Base-by-base conservation (phyloP, 1,139 yeast species). In the Yamadazyma epiphylla region DNA sequence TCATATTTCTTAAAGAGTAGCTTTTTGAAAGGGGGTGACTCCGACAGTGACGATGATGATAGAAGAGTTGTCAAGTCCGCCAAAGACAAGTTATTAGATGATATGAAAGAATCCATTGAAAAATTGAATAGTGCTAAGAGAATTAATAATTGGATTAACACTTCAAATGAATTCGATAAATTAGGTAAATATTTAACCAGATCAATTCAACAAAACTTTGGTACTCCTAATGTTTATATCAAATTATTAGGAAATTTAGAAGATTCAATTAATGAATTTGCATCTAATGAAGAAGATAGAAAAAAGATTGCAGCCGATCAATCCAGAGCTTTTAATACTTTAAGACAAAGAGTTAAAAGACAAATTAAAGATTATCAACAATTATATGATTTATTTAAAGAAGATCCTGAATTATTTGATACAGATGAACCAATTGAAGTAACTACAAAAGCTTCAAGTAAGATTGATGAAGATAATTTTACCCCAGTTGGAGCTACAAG, bases 21-120 rank as follows among this genome's bases (percentile, higher is more conserved):
- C 43, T 68, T 67, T 42, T 62, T 64, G 38, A 75, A 70, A 40
- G 41, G 72, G 51, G 65, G 73, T 28, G 84, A 77, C 39, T 60
- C 66, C 27, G 83, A 74, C 40, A 57, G 68, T 27, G 80, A 74
- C 36, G 54, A 62, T 37, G 86, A 79, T 38, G 82, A 76, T 39
- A 86, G 79, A 39, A 82, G 80, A 58, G 87, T 88, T 28, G 96
- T 91, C 47, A 89, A 85, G 63, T 80, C 94, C 37, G 96, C 96
- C 35, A 87, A 84, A 64, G 97, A 89, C 46, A 94, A 89, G 64
- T 71, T 89, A 40, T 57, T 87, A 45, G 97, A 88, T 55, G 98
- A 91, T 58, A 75, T 91, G 65, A 81, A 77, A 47, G 70, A 70
- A 22, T 62, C 77, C 24, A 74, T 82, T 48, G 83, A 77, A 51